Conservation (phyloP, 257 asterid genomes). For the Pogostemon cablin region DNA sequence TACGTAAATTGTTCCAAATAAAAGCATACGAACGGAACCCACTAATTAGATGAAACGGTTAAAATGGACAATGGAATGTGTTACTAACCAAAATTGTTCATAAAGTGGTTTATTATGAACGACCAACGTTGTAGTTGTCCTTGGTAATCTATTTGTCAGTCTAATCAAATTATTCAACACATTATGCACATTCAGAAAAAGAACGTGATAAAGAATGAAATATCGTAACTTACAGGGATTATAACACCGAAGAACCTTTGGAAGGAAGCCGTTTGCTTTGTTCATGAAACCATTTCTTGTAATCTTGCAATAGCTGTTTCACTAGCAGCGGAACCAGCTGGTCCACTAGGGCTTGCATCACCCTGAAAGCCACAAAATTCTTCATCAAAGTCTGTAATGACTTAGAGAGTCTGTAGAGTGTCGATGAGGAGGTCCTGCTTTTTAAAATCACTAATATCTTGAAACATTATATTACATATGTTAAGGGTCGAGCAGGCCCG, state of each 20-base stretch:
- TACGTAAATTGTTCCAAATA: no score
- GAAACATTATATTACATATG: neutral
- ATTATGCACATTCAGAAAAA: neutral
- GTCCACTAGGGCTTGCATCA: constrained; percentile 85
- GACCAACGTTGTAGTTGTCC: no score
- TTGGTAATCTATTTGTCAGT: neutral
- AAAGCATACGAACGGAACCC: no score
- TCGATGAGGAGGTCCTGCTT: neutral
- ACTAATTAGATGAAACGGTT: no score
- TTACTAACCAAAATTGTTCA: no score
- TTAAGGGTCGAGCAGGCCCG: neutral
- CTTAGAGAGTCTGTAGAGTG: neutral
- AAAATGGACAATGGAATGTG: no score
- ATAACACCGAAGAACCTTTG: neutral
- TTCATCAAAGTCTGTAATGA: neutral
- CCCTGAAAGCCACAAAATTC: constrained; percentile 42
- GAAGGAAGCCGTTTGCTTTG: constrained; percentile 35
- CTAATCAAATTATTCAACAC: neutral
- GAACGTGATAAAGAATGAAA: neutral
- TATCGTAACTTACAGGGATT: constrained; percentile 15
- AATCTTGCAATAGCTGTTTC: constrained; percentile 68
- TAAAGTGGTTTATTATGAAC: no score
- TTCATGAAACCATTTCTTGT: constrained; percentile 60
- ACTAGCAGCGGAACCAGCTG: constrained; percentile 69
- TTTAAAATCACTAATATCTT: neutral